A percentile compares a stretch with the other conserved stretches of the same genome.
These are phyloP conservation scores for Prunus mira DNA, from an alignment of 306 rosid species.

Conservation along the genomic window DNA sequence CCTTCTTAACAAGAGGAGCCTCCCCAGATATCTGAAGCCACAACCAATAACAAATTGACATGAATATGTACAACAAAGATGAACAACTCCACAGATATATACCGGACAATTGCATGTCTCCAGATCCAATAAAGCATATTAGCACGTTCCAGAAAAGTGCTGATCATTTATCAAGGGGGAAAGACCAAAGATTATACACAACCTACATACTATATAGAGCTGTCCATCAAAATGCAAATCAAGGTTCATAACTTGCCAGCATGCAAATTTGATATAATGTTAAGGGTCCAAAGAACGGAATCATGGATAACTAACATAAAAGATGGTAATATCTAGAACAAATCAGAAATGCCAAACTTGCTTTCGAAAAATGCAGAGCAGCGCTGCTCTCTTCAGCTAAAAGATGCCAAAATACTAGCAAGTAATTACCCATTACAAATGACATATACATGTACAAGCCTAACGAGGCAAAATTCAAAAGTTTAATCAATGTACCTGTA, in stretches of 20 bases:
- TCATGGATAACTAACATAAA: not conserved
- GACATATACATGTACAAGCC: not conserved
- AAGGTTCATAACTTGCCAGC: not conserved
- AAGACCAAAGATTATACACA: not conserved
- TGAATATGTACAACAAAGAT: not conserved
- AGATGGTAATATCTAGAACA: not conserved
- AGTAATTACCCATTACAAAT: not conserved
- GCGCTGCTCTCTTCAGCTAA: not conserved
- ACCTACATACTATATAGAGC: not conserved
- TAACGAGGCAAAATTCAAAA: not conserved
- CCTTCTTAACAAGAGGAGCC: conserved; percentile 72
- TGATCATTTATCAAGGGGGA: not conserved
- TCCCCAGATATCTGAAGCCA: conserved; percentile 79
- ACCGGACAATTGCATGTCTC: not conserved
- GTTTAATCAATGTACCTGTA: conserved; percentile 55
- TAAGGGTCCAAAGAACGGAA: not conserved
- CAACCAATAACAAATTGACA: conserved; percentile 23
- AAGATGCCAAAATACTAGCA: not conserved
- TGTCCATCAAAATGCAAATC: too few species aligned
- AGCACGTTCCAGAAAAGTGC: not conserved
- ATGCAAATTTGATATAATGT: not conserved
- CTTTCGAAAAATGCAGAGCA: not conserved
- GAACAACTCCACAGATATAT: not conserved
- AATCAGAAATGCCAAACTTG: not conserved
- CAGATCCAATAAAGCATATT: not conserved